Conservation (phyloP, 139 green algal genomes). For the Chlorella sp. region DNA sequence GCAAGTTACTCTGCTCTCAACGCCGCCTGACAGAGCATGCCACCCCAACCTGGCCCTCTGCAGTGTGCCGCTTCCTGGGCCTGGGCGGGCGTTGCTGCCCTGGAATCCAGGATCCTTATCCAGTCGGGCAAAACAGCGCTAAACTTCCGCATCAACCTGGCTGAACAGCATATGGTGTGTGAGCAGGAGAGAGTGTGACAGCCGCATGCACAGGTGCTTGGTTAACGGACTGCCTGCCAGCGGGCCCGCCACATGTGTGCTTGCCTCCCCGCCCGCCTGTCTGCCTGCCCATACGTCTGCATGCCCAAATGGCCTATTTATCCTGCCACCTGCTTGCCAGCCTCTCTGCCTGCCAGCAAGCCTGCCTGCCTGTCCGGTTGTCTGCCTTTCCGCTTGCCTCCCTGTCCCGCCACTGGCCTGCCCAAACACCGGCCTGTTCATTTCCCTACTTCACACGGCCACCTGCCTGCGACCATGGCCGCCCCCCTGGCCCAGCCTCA, state of each 20-base stretch:
- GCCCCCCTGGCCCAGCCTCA: no score
- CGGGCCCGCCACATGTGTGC: background rate
- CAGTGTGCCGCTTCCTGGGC: constrained; percentile 1
- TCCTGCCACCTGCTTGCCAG: no score
- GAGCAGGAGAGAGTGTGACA: background rate
- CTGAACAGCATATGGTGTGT: constrained; percentile 7
- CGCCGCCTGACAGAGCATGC: background rate
- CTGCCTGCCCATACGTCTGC: background rate
- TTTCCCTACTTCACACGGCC: no score
- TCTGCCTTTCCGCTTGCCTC: no score
- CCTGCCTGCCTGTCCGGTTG: no score
- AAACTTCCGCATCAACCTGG: background rate
- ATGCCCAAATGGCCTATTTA: no score
- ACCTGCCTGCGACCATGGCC: no score
- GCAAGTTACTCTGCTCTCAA: background rate
- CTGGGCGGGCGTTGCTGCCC: background rate
- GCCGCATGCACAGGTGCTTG: background rate
- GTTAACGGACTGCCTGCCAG: background rate
- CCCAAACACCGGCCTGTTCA: no score
- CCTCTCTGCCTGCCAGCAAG: no score
- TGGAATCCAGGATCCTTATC: background rate
- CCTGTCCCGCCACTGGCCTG: no score
- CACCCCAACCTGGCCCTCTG: background rate
- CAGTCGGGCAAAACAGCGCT: background rate
- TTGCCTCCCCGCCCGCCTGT: background rate